phyloP scores from a whole-genome alignment of 1,284 basidiomycete genomes.

The Phenoliferia sp. region DNA sequence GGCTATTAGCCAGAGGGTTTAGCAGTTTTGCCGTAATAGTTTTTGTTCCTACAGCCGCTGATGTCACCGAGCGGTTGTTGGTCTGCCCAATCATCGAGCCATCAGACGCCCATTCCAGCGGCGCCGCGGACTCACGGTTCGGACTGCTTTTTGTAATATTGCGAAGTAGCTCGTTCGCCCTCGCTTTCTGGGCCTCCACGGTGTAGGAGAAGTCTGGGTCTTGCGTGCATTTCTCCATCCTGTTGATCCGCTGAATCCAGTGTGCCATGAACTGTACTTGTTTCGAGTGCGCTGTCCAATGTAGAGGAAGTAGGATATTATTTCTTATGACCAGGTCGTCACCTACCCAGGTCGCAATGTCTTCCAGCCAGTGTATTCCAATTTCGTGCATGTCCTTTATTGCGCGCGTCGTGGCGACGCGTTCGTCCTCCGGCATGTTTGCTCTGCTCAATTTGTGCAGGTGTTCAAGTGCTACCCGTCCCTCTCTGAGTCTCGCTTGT shows the following conservation, averaged over 20 bases:
- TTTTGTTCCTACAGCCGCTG: not conserved
- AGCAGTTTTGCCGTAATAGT: not conserved
- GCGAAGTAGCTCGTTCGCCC: not conserved
- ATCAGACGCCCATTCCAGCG: not conserved
- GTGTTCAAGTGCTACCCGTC: not conserved
- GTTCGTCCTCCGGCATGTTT: not conserved
- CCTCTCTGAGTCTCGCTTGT: not conserved
- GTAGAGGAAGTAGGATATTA: not conserved
- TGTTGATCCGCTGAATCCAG: too few species aligned
- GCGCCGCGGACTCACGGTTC: not conserved
- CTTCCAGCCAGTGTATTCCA: not conserved
- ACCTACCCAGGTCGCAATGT: not conserved
- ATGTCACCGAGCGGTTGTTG: not conserved
- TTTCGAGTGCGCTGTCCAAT: not conserved
- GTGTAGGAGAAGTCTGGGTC: too few species aligned
- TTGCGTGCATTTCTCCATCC: too few species aligned
- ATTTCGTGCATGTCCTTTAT: not conserved
- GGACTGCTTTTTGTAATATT: not conserved
- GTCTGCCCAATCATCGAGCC: not conserved
- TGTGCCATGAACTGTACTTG: not conserved
- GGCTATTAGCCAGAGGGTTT: not conserved
- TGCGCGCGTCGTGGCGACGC: not conserved
- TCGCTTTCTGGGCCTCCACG: not conserved
- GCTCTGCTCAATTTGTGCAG: not conserved
- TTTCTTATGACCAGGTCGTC: not conserved